phyloP scores from a whole-genome alignment of 305 asterid genomes.

The Fraxinus xanthoxyloides region DNA sequence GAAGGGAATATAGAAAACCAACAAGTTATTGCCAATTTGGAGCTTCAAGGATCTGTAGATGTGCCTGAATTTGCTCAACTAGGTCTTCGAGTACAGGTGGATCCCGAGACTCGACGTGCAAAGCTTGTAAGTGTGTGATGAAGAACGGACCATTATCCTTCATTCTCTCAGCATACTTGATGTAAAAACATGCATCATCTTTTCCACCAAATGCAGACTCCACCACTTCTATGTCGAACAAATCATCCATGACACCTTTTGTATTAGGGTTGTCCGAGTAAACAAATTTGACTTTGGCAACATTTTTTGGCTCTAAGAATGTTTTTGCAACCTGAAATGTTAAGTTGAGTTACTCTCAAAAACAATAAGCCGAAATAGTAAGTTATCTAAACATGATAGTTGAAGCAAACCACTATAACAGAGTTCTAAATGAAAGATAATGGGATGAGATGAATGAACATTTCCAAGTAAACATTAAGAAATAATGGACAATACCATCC shows the following conservation, averaged over 20 bases:
- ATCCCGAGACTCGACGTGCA: conserved; percentile 66
- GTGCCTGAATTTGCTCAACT: conserved; percentile 58
- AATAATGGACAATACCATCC: conserved; percentile 50
- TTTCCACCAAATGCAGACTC: conserved; percentile 85
- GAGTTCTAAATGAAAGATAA: background rate
- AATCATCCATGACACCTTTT: conserved; percentile 54
- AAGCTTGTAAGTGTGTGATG: conserved; percentile 57
- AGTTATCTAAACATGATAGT: background rate
- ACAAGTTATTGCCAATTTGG: conserved; percentile 48
- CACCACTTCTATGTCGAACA: conserved; percentile 70
- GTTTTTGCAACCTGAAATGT: conserved; percentile 75
- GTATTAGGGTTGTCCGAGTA: conserved; percentile 56
- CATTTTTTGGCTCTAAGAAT: conserved; percentile 84
- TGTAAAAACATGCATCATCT: conserved; percentile 55
- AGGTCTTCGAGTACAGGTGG: conserved; percentile 74
- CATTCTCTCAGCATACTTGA: conserved; percentile 87
- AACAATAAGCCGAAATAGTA: too few relatives aligned
- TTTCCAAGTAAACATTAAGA: background rate
- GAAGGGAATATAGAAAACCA: conserved; percentile 78
- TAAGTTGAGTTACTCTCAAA: too few relatives aligned
- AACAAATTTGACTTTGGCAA: conserved; percentile 72
- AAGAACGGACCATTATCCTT: conserved; percentile 32
- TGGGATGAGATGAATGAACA: background rate
- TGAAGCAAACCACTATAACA: background rate
- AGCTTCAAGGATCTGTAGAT: conserved; percentile 66